Evolutionary conservation across 1,139 yeast species (phyloP).

Genomic region (Yamadazyma spencermartinsiae): DNA sequence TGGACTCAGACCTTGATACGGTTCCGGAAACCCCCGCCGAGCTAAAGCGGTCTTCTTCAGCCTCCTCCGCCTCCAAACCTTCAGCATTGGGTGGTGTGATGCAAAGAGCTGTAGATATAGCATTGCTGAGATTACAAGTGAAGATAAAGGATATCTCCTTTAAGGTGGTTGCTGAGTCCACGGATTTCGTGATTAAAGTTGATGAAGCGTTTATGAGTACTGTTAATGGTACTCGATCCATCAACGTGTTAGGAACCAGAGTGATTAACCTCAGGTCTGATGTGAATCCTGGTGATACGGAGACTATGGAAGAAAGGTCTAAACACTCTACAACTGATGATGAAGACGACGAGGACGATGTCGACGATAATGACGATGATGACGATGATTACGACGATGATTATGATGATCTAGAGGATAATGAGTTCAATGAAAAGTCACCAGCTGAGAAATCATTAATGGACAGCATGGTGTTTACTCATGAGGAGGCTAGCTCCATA

Average conservation of each 20-base stretch:
- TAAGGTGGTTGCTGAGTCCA: constrained; percentile 51
- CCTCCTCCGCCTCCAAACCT: constrained; percentile 18
- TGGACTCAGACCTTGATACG: constrained; percentile 16
- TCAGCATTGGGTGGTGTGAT: constrained; percentile 56
- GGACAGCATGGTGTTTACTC: constrained; percentile 67
- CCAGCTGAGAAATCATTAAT: constrained; percentile 43
- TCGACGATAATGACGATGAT: constrained; percentile 14
- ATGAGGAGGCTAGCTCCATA: constrained; percentile 68
- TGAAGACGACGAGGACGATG: constrained; percentile 15
- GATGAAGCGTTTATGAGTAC: constrained; percentile 42
- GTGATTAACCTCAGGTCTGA: constrained; percentile 40
- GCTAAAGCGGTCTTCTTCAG: constrained; percentile 8
- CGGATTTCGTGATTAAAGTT: constrained; percentile 44
- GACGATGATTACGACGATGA: constrained; percentile 14
- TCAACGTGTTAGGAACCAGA: constrained; percentile 39
- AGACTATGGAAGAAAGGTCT: constrained; percentile 14
- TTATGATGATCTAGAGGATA: constrained; percentile 22
- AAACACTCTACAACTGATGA: neutral
- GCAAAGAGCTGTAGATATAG: constrained; percentile 66
- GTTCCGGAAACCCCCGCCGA: no score
- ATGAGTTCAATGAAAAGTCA: constrained; percentile 25
- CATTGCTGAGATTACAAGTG: constrained; percentile 60
- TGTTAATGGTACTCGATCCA: constrained; percentile 47
- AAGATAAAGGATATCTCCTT: constrained; percentile 45
- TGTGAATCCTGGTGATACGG: constrained; percentile 31